Base-by-base conservation (phyloP, 805 yeast genomes). In the Ogataea populi-albae region DNA sequence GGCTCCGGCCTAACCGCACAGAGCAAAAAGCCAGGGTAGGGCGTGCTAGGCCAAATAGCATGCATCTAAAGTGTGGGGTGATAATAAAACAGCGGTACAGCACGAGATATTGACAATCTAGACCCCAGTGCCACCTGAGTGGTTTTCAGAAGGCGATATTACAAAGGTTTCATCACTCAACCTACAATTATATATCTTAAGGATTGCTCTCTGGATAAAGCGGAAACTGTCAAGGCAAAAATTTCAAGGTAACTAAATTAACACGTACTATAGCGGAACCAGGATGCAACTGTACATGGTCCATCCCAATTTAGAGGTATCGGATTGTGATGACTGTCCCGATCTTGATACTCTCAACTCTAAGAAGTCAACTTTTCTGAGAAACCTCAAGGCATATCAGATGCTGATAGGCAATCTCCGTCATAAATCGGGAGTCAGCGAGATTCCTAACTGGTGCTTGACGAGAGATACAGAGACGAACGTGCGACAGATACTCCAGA, bases 271-370 rank as follows among this genome's bases (percentile, higher is more conserved):
- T 8, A 19, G 16, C 19, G 28, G 16, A 26, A 20, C 17, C 11
- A 6, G 14, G 21, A 32, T 32, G 26, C 57, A 59, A 25, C 24
- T 58, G 11, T 59, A 46, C 28, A 39, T 59, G 32, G 61, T 58
- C 15, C 52, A 54, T 28, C 62, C 64, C n/a, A 57, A 59, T 25
- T 44, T 58, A 8, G 43, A 57, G 30, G 26, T 59, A 18, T 45
- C 55, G 10, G 40, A 47, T 17, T 57, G 62, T 31, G 49, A 58
- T 15, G 35, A 45, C 12, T 43, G 47, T 23, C 57, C 60, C 1
- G 41, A 44, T 4, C 32, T 39, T 6, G 38, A 46, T 10, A 34
- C 44, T 2, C 27, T 58, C 7, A 38, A 46, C 4, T 30, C 34
- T 7, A 49, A 45, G 26, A 53, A 46, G 32, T 12, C 43, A 7